phyloP scores from a whole-genome alignment of 108 stramenopile genomes.

The Nannochloropsis salina region DNA sequence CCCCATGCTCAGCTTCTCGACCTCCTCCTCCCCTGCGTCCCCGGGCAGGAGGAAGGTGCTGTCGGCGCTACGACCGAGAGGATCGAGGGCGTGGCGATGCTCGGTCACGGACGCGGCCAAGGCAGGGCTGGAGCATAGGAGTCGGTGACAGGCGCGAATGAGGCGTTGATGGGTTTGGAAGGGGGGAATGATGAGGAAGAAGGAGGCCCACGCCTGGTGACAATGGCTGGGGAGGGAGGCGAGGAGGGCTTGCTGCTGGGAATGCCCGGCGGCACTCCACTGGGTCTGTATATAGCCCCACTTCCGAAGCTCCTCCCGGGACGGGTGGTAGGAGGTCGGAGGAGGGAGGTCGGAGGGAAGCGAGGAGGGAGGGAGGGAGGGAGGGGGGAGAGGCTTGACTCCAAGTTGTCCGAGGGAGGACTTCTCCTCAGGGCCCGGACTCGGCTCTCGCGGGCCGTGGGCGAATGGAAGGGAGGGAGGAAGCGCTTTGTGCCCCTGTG shows the following conservation, averaged over 20 bases:
- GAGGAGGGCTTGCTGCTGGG: not conserved
- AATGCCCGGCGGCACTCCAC: not conserved
- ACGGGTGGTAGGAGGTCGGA: not conserved
- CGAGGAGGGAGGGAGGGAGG: not conserved
- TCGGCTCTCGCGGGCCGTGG: not conserved
- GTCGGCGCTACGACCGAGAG: not conserved
- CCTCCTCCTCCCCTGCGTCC: not conserved
- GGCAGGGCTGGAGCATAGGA: not conserved
- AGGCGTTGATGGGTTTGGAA: not conserved
- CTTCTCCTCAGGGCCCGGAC: not conserved
- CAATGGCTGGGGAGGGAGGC: not conserved
- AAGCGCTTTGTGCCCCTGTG: not conserved
- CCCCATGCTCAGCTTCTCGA: not conserved
- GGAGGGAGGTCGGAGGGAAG: not conserved
- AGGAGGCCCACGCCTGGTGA: not conserved
- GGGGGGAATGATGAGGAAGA: conserved; percentile 13
- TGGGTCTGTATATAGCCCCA: not conserved
- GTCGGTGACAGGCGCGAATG: not conserved
- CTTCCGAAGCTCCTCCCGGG: not conserved
- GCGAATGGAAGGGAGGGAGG: not conserved
- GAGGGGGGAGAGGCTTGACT: not conserved
- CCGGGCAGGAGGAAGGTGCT: not conserved
- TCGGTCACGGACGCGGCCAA: not conserved
- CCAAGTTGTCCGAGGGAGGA: not conserved
- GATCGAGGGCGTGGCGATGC: not conserved